Percentiles rank a stretch among this genome's conserved stretches.
Conservation (phyloP, 2,329 filamentous ascomycete species). For the Dichotomopilus funicola region DNA sequence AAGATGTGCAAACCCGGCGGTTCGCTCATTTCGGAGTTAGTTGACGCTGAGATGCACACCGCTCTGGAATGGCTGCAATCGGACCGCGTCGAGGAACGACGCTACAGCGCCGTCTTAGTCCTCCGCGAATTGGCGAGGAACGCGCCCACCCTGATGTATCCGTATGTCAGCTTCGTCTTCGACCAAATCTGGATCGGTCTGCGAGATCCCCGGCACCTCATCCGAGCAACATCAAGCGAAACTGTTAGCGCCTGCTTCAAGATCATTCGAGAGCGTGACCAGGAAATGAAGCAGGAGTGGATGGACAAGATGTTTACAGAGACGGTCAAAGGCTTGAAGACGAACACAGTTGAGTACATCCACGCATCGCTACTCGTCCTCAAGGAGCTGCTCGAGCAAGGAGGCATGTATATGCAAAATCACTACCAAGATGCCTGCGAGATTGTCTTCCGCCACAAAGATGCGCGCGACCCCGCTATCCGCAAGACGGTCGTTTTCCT, state of each 20-base stretch:
- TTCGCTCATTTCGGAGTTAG: conserved; percentile 87
- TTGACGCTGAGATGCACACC: conserved; percentile 94
- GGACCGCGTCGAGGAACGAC: conserved; percentile 84
- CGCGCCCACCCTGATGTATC: conserved; percentile 91
- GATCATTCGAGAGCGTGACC: conserved; percentile 89
- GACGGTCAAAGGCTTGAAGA: conserved; percentile 69
- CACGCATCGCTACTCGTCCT: conserved; percentile 92
- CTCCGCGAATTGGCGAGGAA: conserved; percentile 86
- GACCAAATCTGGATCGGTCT: conserved; percentile 95
- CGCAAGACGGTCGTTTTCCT: conserved; percentile 83
- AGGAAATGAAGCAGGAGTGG: conserved; percentile 78
- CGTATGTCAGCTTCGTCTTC: conserved; percentile 90
- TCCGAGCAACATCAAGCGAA: conserved; percentile 85
- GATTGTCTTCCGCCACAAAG: conserved; percentile 84
- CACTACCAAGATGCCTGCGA: conserved; percentile 90
- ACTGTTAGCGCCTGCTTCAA: conserved; percentile 92
- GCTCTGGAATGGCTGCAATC: conserved; percentile 96
- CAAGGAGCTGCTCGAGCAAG: conserved; percentile 87
- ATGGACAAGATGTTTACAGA: conserved; percentile 89
- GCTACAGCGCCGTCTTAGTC: conserved; percentile 88
- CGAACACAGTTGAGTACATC: conserved; percentile 76
- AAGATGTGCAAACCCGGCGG: conserved; percentile 88
- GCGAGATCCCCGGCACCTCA: conserved; percentile 81
- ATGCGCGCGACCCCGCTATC: conserved; percentile 83
- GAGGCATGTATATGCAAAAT: conserved; percentile 98